A percentile compares a stretch with the other conserved stretches of the same genome.
Conservation (phyloP, 2,329 filamentous ascomycete species). For the Dothideomycetes sp. region DNA sequence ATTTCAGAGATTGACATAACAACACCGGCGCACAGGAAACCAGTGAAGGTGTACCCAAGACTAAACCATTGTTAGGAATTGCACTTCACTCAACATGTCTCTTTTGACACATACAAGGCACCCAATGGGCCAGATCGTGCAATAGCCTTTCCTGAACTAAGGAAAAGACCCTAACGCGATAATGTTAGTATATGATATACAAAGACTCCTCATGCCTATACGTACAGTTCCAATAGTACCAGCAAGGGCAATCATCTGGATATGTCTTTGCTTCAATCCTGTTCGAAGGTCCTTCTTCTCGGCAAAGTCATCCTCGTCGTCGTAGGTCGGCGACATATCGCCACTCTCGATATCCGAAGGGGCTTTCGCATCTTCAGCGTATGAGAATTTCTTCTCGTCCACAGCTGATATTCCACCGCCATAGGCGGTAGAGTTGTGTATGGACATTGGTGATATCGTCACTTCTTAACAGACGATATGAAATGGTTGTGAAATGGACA, state of each 20-base stretch:
- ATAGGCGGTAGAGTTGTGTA: no score
- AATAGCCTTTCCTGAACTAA: conserved; percentile 24
- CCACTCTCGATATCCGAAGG: conserved; percentile 2
- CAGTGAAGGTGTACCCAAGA: conserved; percentile 11
- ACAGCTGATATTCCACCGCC: not conserved
- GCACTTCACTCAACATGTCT: not conserved
- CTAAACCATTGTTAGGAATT: not conserved
- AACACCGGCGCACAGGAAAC: conserved; percentile 9
- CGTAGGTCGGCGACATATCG: not conserved
- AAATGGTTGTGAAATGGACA: no score
- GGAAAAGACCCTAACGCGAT: conserved; percentile 24
- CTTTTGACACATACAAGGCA: conserved; percentile 1
- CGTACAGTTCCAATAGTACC: conserved; percentile 23
- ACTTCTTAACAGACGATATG: no score
- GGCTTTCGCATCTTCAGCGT: not conserved
- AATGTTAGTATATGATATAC: not conserved
- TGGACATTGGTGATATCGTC: no score
- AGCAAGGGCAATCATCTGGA: conserved; percentile 25
- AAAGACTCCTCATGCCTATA: not conserved
- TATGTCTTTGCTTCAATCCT: conserved; percentile 12
- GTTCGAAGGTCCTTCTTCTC: conserved; percentile 10
- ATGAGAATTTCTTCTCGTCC: not conserved
- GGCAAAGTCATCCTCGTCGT: not conserved
- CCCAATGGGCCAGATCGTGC: conserved; percentile 20
- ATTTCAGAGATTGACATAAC: conserved; percentile 11